Percentiles rank a stretch among this genome's conserved stretches.
Conservation (phyloP, 228 moss, liverwort and hornwort species). For the Sphagnum magellanicum region DNA sequence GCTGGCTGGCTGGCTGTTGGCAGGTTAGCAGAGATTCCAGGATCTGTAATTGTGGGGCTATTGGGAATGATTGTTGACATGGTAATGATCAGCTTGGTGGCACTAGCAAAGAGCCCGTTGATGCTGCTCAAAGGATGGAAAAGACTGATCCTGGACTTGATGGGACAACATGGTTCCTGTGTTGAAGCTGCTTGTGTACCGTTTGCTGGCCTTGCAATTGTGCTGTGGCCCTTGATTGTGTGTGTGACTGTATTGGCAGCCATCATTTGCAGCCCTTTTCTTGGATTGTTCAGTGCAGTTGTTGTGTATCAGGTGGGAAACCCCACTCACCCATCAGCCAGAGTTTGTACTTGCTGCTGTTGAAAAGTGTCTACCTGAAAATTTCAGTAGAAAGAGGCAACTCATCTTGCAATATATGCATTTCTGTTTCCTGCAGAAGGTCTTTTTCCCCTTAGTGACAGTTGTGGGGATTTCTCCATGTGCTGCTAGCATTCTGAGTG, state of each 20-base stretch:
- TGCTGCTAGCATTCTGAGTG: no score
- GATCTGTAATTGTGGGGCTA: conserved; percentile 61
- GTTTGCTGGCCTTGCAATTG: conserved; percentile 77
- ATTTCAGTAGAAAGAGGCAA: no score
- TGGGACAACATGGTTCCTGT: conserved; percentile 69
- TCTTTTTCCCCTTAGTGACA: no score
- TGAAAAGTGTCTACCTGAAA: not conserved
- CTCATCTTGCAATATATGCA: no score
- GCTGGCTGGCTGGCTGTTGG: no score
- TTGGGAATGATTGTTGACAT: conserved; percentile 64
- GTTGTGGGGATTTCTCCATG: no score
- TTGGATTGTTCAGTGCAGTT: conserved; percentile 76
- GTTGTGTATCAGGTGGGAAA: conserved; percentile 75
- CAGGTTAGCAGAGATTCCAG: conserved; percentile 75
- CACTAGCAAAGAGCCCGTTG: conserved; percentile 59
- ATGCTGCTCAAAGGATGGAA: conserved; percentile 91
- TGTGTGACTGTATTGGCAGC: conserved; percentile 46
- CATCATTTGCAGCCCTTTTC: conserved; percentile 48
- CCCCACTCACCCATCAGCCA: no score
- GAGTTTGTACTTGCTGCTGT: not conserved
- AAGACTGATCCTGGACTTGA: conserved; percentile 54
- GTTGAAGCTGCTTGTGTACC: conserved; percentile 65
- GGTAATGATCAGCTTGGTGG: conserved; percentile 46
- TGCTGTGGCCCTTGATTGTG: conserved; percentile 76
- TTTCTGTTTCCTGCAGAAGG: no score